phyloP scores from a whole-genome alignment of 176 grass and related monocot genomes.

The Neostapfia colusana region DNA sequence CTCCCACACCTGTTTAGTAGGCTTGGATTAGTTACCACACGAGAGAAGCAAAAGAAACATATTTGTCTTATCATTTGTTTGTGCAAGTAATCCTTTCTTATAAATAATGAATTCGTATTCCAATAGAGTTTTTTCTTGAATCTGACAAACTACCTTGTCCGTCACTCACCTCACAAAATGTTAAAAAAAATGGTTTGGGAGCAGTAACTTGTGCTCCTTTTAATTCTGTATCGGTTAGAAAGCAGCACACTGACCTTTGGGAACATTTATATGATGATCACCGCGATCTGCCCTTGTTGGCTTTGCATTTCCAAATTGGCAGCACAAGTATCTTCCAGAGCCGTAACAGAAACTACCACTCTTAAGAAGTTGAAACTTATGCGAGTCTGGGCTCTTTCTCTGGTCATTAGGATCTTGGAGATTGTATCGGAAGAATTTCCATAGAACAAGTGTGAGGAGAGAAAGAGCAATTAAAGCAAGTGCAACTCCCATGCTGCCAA shows the following conservation, averaged over 20 bases:
- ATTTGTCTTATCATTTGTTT: conserved; percentile 9
- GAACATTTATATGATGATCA: conserved; percentile 61
- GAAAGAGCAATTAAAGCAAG: conserved; percentile 76
- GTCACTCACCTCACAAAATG: not conserved
- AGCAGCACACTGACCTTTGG: conserved; percentile 69
- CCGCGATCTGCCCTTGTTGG: conserved; percentile 50
- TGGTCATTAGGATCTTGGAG: conserved; percentile 47
- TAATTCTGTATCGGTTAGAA: not conserved
- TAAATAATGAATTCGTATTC: conserved; percentile 11
- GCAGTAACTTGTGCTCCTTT: conserved; percentile 7
- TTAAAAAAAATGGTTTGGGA: not conserved
- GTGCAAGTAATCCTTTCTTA: conserved; percentile 4
- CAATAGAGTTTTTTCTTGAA: not conserved
- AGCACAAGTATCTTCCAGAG: conserved; percentile 93
- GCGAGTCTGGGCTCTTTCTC: conserved; percentile 59
- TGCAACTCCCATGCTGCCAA: conserved; percentile 86
- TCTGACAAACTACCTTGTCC: conserved; percentile 11
- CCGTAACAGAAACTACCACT: conserved; percentile 86
- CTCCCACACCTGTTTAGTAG: conserved; percentile 53
- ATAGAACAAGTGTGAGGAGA: conserved; percentile 62
- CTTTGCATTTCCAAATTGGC: conserved; percentile 69
- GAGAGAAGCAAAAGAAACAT: conserved; percentile 14
- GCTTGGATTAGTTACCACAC: conserved; percentile 15
- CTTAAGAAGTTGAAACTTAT: conserved; percentile 88
- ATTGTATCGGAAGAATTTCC: conserved; percentile 60